Evolutionary conservation across 805 yeast species (phyloP), one percentile per base, ranked within the genome.

Genomic region (Pichia sporocuriosa): DNA sequence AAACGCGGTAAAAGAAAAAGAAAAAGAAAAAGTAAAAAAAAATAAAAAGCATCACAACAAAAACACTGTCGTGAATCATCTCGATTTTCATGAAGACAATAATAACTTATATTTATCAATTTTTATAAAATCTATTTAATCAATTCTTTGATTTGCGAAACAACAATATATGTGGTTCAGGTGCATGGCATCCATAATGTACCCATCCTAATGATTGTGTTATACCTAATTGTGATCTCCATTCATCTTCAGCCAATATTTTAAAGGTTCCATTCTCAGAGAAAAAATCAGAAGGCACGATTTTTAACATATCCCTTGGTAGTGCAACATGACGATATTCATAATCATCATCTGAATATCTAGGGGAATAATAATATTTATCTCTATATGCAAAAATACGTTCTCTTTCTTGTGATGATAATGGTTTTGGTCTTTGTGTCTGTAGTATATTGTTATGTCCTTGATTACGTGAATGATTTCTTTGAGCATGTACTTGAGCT

Each of bases 121-220:
- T 7, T 8, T n/a, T 9, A 29, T 9, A 15, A 11, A 32, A 17
- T n/a, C 9, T 5, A 12, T 11, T 15, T 7, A 26, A 13, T 35
- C 32, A 44, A 22, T 54, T 47, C 38, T 56, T 58, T 16, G 84
- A 76, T 56, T 89, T 73, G 64, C 84, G 83, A 67, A 93, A 93
- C 46, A 93, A 70, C 47, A 93, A 68, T 46, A 93, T 93, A 59
- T 93, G 98, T 21, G 99, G 99, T 63, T 93, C 99, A 33, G 99
- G 99, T 1, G 97, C 84, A 61, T 93, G 98, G 32, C 96, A 89
- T 57, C 93, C 98, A 58, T 90, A 93, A 63, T 93, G 98, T 41
- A 75, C 93, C 98, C 98, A 93, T 1, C 98, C 98, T 46, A 93
- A 69, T 28, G 95, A 84, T 63, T 93, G 99, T 6, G 97, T 93